A percentile compares a stretch with the other conserved stretches of the same genome.
These are phyloP conservation scores for Monosporascus sp. DNA, from an alignment of 2,329 filamentous ascomycete species.

Conservation along the genomic window DNA sequence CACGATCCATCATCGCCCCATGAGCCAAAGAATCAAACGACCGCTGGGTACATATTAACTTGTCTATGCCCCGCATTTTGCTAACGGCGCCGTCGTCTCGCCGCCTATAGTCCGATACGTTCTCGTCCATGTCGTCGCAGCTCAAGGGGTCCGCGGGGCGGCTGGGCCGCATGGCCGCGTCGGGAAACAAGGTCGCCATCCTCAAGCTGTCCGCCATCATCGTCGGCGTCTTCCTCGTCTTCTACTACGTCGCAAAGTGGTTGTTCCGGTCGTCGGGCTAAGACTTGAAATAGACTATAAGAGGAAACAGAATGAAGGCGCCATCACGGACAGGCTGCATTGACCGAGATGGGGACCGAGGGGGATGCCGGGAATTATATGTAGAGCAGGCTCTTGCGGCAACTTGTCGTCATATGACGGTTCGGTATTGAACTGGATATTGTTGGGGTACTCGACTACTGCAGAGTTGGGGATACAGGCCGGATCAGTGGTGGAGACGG, in stretches of 20 bases:
- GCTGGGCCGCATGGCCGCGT: slow-evolving; percentile 82
- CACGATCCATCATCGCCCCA: background rate
- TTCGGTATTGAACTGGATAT: too few relatives aligned
- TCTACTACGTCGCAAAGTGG: slow-evolving; percentile 68
- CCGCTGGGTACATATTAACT: too few relatives aligned
- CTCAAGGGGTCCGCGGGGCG: slow-evolving; percentile 79
- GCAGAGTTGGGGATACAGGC: too few relatives aligned
- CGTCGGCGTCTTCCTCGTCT: slow-evolving; percentile 62
- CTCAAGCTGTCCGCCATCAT: slow-evolving; percentile 84
- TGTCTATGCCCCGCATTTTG: too few relatives aligned
- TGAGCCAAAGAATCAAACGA: background rate
- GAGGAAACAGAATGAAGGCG: background rate
- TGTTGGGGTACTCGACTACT: too few relatives aligned
- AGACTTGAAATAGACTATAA: background rate
- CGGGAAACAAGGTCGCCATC: slow-evolving; percentile 86
- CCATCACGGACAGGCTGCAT: background rate
- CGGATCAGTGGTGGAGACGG: too few relatives aligned
- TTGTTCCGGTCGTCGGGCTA: slow-evolving; percentile 44
- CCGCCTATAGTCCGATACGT: slow-evolving; percentile 89
- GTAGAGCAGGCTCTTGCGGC: too few relatives aligned
- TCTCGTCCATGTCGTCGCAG: slow-evolving; percentile 77
- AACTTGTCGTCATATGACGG: too few relatives aligned
- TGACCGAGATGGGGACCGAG: background rate
- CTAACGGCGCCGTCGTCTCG: too few relatives aligned
- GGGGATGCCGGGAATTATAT: too few relatives aligned